Evolutionary conservation across 2,329 filamentous ascomycete species (phyloP).

Genomic region (Emmonsiellopsis sp.): DNA sequence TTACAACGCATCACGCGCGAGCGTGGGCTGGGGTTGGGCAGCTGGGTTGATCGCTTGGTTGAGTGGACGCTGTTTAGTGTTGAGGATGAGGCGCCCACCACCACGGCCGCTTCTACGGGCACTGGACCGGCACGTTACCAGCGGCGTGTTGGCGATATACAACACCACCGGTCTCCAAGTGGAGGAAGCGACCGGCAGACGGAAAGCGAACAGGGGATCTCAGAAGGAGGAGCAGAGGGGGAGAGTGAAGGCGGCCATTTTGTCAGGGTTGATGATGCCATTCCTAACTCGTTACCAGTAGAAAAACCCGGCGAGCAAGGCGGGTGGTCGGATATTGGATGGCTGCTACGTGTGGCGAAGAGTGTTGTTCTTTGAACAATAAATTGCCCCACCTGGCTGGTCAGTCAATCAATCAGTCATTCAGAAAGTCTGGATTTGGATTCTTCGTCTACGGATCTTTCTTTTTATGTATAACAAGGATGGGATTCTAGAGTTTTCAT

Average conservation of each 20-base stretch:
- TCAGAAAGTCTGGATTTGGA: too few relatives aligned
- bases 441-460: too few relatives aligned
- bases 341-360: conserved; percentile 46
- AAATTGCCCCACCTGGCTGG: neutral
- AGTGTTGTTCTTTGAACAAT: conserved; percentile 16
- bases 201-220: conserved; percentile 7
- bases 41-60: conserved; percentile 49
- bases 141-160: conserved; percentile 22
- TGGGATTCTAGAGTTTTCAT: too few relatives aligned
- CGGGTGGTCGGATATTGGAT: conserved; percentile 50
- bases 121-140: too few relatives aligned
- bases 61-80: conserved; percentile 49
- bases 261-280: conserved; percentile 20
- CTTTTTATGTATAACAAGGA: too few relatives aligned
- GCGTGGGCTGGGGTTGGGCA: conserved; percentile 46
- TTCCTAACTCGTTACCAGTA: neutral
- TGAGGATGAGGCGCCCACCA: conserved; percentile 33
- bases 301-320: conserved; percentile 32
- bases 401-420: neutral
- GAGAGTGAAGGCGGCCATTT: conserved; percentile 8
- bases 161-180: neutral
- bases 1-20: conserved; percentile 42
- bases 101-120: conserved; percentile 1
- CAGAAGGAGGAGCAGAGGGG: conserved; percentile 2
- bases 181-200: too few relatives aligned